These are phyloP conservation scores for Tanacetum coccineum DNA, from an alignment of 129 eudicot genomes.

Conservation along the genomic window DNA sequence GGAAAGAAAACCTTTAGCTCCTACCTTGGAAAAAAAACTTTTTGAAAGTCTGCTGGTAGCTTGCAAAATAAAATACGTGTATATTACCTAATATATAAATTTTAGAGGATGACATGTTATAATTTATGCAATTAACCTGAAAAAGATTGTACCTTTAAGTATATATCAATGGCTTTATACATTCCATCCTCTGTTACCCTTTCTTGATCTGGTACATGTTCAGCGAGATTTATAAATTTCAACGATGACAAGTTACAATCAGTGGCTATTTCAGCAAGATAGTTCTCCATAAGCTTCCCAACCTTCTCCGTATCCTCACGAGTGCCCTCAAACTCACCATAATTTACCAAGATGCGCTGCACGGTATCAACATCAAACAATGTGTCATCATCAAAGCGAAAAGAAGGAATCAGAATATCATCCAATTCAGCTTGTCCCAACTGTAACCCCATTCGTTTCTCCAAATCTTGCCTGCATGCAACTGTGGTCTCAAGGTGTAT, in stretches of 20 bases:
- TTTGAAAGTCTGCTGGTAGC: too few species aligned
- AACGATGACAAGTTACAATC: slow-evolving; percentile 59
- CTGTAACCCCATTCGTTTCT: slow-evolving; percentile 72
- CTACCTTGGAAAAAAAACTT: too few species aligned
- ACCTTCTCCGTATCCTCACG: slow-evolving; percentile 52
- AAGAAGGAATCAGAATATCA: slow-evolving; percentile 79
- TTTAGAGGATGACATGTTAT: too few species aligned
- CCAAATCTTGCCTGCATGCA: slow-evolving; percentile 86
- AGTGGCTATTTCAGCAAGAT: slow-evolving; percentile 82
- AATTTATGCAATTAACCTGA: neutral
- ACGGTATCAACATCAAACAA: slow-evolving; percentile 86
- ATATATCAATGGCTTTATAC: slow-evolving; percentile 85
- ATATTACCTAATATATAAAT: too few species aligned
- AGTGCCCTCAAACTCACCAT: slow-evolving; percentile 39
- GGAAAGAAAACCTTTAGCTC: too few species aligned
- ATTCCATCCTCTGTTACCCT: slow-evolving; percentile 75
- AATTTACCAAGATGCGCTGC: slow-evolving; percentile 60
- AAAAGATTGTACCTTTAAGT: slow-evolving; percentile 60
- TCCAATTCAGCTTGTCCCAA: slow-evolving; percentile 75
- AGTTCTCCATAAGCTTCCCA: slow-evolving; percentile 76
- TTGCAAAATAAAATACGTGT: too few species aligned
- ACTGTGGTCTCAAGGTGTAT: slow-evolving; percentile 74
- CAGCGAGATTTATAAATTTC: slow-evolving; percentile 57
- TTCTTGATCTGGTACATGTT: slow-evolving; percentile 65
- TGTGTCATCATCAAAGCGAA: slow-evolving; percentile 61